phyloP scores from a whole-genome alignment of 257 asterid species.

The Penstemon newberryi region DNA sequence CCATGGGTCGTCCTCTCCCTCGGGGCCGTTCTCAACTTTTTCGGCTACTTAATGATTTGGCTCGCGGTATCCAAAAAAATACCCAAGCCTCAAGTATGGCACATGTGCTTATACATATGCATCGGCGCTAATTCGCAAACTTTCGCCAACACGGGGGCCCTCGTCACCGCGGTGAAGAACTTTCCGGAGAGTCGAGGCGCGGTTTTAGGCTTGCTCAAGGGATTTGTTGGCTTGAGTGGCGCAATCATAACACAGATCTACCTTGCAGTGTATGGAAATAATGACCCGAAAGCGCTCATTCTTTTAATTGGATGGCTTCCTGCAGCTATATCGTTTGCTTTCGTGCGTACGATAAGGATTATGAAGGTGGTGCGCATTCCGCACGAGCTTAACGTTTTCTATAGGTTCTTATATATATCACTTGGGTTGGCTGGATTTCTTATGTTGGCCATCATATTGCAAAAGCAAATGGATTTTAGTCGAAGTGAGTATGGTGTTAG shows the following conservation, averaged over 20 bases:
- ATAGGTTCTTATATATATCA: slow-evolving; percentile 42
- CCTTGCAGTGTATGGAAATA: slow-evolving; percentile 37
- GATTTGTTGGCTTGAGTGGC: slow-evolving; percentile 58
- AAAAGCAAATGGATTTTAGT: slow-evolving; percentile 32
- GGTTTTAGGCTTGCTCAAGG: slow-evolving; percentile 53
- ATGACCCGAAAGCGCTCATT: slow-evolving; percentile 37
- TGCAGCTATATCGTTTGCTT: slow-evolving; percentile 46
- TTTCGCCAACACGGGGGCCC: slow-evolving; percentile 85
- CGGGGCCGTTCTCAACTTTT: slow-evolving; percentile 66
- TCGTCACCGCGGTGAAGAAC: slow-evolving; percentile 75
- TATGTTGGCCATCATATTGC: slow-evolving; percentile 46
- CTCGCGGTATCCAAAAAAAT: slow-evolving; percentile 60
- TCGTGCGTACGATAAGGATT: slow-evolving; percentile 46
- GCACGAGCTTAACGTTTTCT: slow-evolving; percentile 53
- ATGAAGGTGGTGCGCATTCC: slow-evolving; percentile 40
- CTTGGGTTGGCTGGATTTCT: slow-evolving; percentile 51
- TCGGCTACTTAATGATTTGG: slow-evolving; percentile 89
- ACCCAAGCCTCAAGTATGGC: slow-evolving; percentile 61
- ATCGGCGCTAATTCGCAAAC: slow-evolving; percentile 83
- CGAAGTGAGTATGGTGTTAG: slow-evolving; percentile 33
- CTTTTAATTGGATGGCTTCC: slow-evolving; percentile 67
- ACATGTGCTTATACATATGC: slow-evolving; percentile 76
- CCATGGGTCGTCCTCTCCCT: slow-evolving; percentile 83
- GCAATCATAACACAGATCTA: slow-evolving; percentile 55
- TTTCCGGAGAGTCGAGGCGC: slow-evolving; percentile 69